phyloP scores from a whole-genome alignment of 352 stramenopile species.

The Phytophthora vignae region DNA sequence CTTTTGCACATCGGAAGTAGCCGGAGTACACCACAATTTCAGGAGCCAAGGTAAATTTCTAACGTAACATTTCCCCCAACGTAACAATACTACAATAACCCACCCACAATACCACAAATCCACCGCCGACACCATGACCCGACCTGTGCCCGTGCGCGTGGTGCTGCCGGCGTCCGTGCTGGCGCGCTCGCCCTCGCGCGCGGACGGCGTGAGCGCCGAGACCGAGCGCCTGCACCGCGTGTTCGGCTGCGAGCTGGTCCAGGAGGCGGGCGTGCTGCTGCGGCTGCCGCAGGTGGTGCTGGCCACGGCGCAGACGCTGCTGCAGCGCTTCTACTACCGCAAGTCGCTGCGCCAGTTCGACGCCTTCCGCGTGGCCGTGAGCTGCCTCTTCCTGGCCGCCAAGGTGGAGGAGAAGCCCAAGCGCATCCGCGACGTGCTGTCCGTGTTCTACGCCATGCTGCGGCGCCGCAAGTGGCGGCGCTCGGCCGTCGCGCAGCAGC shows the following conservation, averaged over 20 bases:
- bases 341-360: conserved; percentile 89
- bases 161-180: conserved; percentile 56
- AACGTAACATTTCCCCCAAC: conserved; percentile 4
- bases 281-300: conserved; percentile 90
- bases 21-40: no score
- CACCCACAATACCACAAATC: not conserved
- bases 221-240: conserved; percentile 73
- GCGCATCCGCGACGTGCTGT: conserved; percentile 82
- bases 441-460: conserved; percentile 92
- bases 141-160: conserved; percentile 46
- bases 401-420: conserved; percentile 92
- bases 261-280: conserved; percentile 89
- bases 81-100: conserved; percentile 15
- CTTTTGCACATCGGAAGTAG: no score
- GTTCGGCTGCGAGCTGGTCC: conserved; percentile 92
- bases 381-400: conserved; percentile 88
- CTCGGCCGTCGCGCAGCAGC: conserved; percentile 55
- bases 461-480: conserved; percentile 68
- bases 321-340: conserved; percentile 93
- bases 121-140: conserved; percentile 14
- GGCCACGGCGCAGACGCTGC: conserved; percentile 90
- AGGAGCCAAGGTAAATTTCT: not conserved
- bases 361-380: conserved; percentile 89
- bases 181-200: conserved; percentile 54
- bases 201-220: conserved; percentile 44